Percentiles rank a stretch among this genome's conserved stretches.
Conservation (phyloP, 371 early-diverging fungal genomes). For the Mortierella polycephala region DNA sequence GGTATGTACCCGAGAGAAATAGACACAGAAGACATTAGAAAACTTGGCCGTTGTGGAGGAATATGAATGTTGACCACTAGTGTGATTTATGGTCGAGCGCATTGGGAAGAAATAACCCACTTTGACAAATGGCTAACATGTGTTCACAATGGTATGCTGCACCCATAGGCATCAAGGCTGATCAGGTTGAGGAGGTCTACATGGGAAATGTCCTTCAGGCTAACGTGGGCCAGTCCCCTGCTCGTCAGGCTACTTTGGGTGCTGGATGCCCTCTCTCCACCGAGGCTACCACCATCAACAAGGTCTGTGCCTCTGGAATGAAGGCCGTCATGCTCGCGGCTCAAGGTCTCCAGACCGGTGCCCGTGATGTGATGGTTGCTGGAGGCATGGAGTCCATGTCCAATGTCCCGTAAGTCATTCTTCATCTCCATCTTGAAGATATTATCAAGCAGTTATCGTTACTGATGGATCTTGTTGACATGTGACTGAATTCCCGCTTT, state of each 20-base stretch:
- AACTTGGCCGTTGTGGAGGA: no score
- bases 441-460: no score
- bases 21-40: not conserved
- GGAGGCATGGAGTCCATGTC: constrained; percentile 99
- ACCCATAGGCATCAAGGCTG: constrained; percentile 64
- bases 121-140: not conserved
- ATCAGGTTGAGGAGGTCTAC: constrained; percentile 85
- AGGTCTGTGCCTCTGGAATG: constrained; percentile 98
- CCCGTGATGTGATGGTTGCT: constrained; percentile 88
- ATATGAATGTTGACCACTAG: constrained; percentile 5
- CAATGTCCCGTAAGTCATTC: constrained; percentile 86
- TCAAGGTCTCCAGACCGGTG: constrained; percentile 63
- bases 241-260: constrained; percentile 93
- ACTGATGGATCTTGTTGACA: not conserved
- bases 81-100: no score
- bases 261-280: constrained; percentile 85
- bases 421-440: not conserved
- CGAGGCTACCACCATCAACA: constrained; percentile 94
- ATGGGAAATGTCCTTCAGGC: constrained; percentile 90
- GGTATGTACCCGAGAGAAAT: constrained; percentile 43
- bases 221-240: constrained; percentile 95
- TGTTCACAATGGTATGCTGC: constrained; percentile 1
- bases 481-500: not conserved
- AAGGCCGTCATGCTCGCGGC: constrained; percentile 73
- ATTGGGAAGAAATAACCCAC: no score